Conservation (phyloP, 2,329 filamentous ascomycete genomes). For the Xylariaceae sp. region DNA sequence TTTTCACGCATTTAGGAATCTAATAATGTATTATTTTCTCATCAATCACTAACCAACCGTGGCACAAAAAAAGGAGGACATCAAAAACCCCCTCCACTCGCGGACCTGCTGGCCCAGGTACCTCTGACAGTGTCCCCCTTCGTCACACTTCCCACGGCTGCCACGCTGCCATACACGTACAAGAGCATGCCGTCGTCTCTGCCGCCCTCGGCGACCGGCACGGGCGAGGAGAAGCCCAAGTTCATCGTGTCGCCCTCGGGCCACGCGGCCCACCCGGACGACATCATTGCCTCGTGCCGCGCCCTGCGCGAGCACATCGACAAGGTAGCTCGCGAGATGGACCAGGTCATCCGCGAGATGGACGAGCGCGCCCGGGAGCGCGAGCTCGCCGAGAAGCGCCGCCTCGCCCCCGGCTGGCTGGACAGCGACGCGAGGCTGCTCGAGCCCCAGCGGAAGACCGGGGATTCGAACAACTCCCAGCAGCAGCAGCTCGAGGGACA, state of each 20-base stretch:
- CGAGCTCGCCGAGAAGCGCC: slow-evolving; percentile 73
- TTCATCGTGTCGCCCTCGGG: slow-evolving; percentile 77
- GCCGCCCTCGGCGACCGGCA: slow-evolving; percentile 62
- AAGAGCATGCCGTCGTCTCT: slow-evolving; percentile 82
- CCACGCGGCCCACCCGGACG: slow-evolving; percentile 78
- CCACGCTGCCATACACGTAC: slow-evolving; percentile 93
- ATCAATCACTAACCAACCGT: too few relatives aligned
- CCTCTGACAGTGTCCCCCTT: slow-evolving; percentile 93
- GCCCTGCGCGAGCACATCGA: slow-evolving; percentile 72
- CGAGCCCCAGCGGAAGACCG: slow-evolving; percentile 54
- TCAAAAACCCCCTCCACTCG: slow-evolving; percentile 55
- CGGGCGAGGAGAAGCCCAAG: slow-evolving; percentile 47
- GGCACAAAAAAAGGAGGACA: too few relatives aligned
- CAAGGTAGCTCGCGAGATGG: slow-evolving; percentile 62
- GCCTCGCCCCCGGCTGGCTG: slow-evolving; percentile 74
- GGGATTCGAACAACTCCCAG: slow-evolving; percentile 8
- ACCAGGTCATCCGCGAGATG: slow-evolving; percentile 62
- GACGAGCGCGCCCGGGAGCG: slow-evolving; percentile 59
- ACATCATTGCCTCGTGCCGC: slow-evolving; percentile 77
- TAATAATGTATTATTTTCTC: too few relatives aligned
- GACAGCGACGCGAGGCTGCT: slow-evolving; percentile 67
- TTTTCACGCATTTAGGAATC: too few relatives aligned
- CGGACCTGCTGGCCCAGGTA: slow-evolving; percentile 88
- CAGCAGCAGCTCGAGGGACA: slow-evolving; percentile 21
- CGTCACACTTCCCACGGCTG: slow-evolving; percentile 80